Evolutionary conservation across 2,329 filamentous ascomycete genomes (phyloP).

Genomic region (Ampelomyces quisqualis): DNA sequence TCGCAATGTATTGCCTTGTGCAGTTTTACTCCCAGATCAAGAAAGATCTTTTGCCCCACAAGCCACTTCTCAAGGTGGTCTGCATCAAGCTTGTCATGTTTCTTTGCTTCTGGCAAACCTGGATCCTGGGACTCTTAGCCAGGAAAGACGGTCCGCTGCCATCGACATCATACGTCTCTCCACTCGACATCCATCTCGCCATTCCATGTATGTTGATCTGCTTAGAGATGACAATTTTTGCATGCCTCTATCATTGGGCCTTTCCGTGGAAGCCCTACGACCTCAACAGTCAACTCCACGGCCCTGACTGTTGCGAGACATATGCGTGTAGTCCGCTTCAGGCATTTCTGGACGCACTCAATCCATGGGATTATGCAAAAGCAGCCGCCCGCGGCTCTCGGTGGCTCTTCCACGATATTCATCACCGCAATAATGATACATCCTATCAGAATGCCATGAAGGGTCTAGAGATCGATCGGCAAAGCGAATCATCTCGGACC

Average conservation of each 20-base stretch:
- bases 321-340: conserved; percentile 65
- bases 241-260: conserved; percentile 76
- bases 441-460: no score
- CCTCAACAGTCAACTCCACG: conserved; percentile 20
- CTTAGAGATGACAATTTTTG: conserved; percentile 81
- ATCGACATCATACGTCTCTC: conserved; percentile 62
- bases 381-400: conserved; percentile 73
- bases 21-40: conserved; percentile 83
- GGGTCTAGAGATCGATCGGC: no score
- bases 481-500: no score
- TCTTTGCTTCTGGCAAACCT: conserved; percentile 79
- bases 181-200: conserved; percentile 76
- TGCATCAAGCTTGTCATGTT: conserved; percentile 92
- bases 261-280: conserved; percentile 76
- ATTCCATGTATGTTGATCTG: conserved; percentile 77
- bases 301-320: no score
- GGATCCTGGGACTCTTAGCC: conserved; percentile 62
- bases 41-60: conserved; percentile 65
- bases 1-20: conserved; percentile 87
- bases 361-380: conserved; percentile 81
- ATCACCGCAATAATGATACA: conserved; percentile 52
- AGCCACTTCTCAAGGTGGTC: conserved; percentile 75
- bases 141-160: conserved; percentile 64
- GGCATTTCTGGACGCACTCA: conserved; percentile 71
- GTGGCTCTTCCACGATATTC: conserved; percentile 77